Conservation (phyloP, 805 yeast genomes). For the Scheffersomyces spartinae region DNA sequence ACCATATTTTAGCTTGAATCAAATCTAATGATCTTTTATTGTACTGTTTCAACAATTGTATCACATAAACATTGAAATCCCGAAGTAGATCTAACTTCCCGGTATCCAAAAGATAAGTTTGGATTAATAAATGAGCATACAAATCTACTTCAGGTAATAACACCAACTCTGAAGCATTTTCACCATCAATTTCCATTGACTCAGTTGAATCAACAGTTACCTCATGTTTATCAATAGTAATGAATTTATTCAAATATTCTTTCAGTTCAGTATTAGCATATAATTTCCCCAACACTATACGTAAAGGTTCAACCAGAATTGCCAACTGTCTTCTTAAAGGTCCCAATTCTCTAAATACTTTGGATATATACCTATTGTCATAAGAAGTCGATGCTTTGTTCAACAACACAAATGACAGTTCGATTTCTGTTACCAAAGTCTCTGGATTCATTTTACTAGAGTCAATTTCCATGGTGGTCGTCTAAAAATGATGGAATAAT, state of each 20-base stretch:
- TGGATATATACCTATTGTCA: slow-evolving; percentile 82
- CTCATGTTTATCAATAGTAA: too few species aligned
- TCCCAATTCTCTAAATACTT: slow-evolving; percentile 75
- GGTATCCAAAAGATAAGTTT: slow-evolving; percentile 61
- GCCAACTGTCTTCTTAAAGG: slow-evolving; percentile 56
- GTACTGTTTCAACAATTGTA: slow-evolving; percentile 46
- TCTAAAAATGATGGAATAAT: too few species aligned
- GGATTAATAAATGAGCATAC: slow-evolving; percentile 68
- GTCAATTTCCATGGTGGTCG: too few species aligned
- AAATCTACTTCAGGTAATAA: slow-evolving; percentile 72
- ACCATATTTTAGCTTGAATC: slow-evolving; percentile 86
- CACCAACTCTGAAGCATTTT: slow-evolving; percentile 14
- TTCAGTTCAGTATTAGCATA: slow-evolving; percentile 42
- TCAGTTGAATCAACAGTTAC: slow-evolving; percentile 20
- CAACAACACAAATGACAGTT: slow-evolving; percentile 34
- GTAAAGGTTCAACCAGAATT: slow-evolving; percentile 33
- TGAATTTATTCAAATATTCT: slow-evolving; percentile 21
- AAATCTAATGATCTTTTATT: slow-evolving; percentile 80
- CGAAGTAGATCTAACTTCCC: slow-evolving; percentile 38
- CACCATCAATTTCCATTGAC: slow-evolving; percentile 16
- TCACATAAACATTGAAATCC: slow-evolving; percentile 39
- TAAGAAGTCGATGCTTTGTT: slow-evolving; percentile 56
- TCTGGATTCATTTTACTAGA: too few species aligned
- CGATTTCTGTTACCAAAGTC: slow-evolving; percentile 25
- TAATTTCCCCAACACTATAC: slow-evolving; percentile 38